These are phyloP conservation scores for Leccinum boreale DNA, from an alignment of 768 basidiomycete genomes.

Conservation along the genomic window DNA sequence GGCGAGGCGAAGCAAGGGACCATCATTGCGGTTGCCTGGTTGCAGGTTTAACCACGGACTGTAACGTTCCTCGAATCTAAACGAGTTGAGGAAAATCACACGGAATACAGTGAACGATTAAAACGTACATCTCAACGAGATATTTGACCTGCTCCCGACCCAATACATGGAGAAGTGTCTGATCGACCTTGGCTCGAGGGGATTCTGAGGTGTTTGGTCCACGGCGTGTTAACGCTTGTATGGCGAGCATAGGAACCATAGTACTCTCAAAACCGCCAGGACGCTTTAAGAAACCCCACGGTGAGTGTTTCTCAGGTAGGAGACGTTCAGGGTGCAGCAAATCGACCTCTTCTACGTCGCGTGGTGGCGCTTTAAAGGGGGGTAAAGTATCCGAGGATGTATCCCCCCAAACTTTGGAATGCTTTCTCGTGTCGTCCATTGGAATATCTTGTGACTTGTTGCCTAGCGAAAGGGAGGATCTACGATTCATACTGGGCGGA, in stretches of 20 bases:
- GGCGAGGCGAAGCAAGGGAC: constrained; percentile 39
- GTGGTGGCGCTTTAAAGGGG: constrained; percentile 17
- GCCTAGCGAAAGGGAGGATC: constrained; percentile 18
- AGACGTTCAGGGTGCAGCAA: constrained; percentile 35
- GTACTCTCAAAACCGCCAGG: constrained; percentile 42
- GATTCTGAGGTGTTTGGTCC: constrained; percentile 23
- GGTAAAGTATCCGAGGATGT: constrained; percentile 11
- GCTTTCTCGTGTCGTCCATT: constrained; percentile 22
- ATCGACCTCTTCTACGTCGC: constrained; percentile 27
- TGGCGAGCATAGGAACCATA: constrained; percentile 44
- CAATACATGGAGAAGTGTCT: constrained; percentile 33
- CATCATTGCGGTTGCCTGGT: constrained; percentile 28
- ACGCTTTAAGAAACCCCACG: constrained; percentile 39
- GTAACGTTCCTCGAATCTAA: constrained; percentile 43
- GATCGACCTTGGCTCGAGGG: constrained; percentile 20
- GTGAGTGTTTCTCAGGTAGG: constrained; percentile 32
- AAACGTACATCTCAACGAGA: constrained; percentile 38
- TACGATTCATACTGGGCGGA: constrained; percentile 22
- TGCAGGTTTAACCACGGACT: constrained; percentile 43
- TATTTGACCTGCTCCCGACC: constrained; percentile 33
- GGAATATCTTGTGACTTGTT: constrained; percentile 21
- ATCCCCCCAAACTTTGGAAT: constrained; percentile 21
- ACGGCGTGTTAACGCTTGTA: constrained; percentile 38
- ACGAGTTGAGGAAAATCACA: background rate
- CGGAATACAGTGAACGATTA: background rate